Percentiles rank a stretch among this genome's conserved stretches.
These are phyloP conservation scores for Fagus sylvatica DNA, from an alignment of 306 rosid species.

Conservation along the genomic window DNA sequence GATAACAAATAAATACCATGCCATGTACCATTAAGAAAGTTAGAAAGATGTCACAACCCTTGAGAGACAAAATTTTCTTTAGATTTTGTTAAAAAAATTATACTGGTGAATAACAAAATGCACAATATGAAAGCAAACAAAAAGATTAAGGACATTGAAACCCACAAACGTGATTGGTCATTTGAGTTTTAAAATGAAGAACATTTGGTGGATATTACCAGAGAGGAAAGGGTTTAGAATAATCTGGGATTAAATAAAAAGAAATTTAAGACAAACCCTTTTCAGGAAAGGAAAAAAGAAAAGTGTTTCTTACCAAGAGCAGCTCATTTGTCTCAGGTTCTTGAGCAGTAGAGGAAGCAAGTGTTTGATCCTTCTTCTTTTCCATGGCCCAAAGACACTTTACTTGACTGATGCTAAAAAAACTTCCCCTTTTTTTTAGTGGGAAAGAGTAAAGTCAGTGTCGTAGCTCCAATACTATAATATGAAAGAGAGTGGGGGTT, in stretches of 20 bases:
- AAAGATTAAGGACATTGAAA: background rate
- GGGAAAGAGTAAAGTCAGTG: background rate
- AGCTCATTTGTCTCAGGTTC: conserved; percentile 27
- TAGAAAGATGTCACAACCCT: background rate
- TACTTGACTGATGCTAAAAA: background rate
- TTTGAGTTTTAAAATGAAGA: background rate
- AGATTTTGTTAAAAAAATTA: background rate
- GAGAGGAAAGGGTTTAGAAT: background rate
- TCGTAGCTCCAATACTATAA: background rate
- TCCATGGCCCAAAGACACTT: conserved; percentile 27
- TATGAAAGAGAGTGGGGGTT: background rate
- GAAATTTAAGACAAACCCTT: background rate
- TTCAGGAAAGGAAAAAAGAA: background rate
- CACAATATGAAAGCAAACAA: background rate
- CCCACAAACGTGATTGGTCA: background rate
- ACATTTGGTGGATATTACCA: background rate
- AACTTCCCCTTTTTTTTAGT: background rate
- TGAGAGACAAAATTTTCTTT: background rate
- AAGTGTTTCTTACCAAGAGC: conserved; percentile 22
- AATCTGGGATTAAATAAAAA: background rate
- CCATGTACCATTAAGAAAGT: background rate
- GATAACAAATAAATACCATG: background rate
- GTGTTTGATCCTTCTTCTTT: conserved; percentile 23
- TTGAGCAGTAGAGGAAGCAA: conserved; percentile 24
- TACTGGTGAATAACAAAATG: background rate